Conservation (phyloP, 1,139 yeast species). For the Yamadazyma conglobata region DNA sequence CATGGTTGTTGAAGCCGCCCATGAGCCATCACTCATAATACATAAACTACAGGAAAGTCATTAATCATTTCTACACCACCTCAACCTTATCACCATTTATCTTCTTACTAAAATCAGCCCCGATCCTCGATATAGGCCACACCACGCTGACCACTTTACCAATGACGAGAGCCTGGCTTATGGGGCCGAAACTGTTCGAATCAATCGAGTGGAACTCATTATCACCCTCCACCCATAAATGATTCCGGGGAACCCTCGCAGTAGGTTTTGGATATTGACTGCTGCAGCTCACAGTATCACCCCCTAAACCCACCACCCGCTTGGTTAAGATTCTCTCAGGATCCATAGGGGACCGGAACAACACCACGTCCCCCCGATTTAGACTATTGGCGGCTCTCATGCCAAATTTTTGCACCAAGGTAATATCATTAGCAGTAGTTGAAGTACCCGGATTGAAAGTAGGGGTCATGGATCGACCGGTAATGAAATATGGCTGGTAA, state of each 20-base stretch:
- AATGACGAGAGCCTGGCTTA: constrained; percentile 70
- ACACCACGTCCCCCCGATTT: constrained; percentile 66
- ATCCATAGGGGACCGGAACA: constrained; percentile 74
- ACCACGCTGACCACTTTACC: constrained; percentile 67
- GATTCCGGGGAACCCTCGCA: constrained; percentile 70
- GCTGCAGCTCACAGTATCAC: constrained; percentile 62
- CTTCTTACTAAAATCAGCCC: constrained; percentile 35
- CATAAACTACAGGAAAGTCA: no score
- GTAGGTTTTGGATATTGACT: constrained; percentile 57
- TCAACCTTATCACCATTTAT: no score
- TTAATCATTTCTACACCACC: no score
- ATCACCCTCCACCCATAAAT: constrained; percentile 94
- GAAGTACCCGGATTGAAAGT: constrained; percentile 67
- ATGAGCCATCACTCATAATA: no score
- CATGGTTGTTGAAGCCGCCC: constrained; percentile 7
- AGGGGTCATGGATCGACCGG: constrained; percentile 88
- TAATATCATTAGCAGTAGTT: constrained; percentile 60
- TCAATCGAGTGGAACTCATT: constrained; percentile 79
- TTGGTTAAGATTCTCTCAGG: constrained; percentile 75
- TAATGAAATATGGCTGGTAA: constrained; percentile 70
- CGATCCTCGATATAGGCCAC: constrained; percentile 65
- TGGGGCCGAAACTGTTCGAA: constrained; percentile 81
- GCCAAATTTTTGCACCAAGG: constrained; percentile 65
- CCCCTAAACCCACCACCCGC: constrained; percentile 70
- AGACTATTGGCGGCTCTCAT: constrained; percentile 46